phyloP scores from a whole-genome alignment of 2,329 filamentous ascomycete species.

The Xylaria sp. region DNA sequence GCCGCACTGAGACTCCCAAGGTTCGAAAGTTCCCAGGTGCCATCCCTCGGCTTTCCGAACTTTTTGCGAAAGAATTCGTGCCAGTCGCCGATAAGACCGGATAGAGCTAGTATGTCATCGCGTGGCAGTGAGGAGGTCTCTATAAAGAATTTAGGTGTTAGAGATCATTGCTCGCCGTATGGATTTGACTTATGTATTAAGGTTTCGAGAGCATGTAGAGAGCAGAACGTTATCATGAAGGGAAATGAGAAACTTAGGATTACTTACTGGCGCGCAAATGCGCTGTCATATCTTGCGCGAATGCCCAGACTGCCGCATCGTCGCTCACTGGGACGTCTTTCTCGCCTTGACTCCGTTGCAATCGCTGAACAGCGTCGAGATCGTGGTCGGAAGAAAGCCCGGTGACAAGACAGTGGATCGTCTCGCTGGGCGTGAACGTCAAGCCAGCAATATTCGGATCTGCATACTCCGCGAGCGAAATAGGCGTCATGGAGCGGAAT shows the following conservation, averaged over 20 bases:
- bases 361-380: slow-evolving; percentile 37
- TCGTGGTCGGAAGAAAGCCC: slow-evolving; percentile 46
- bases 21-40: slow-evolving; percentile 66
- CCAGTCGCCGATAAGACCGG: slow-evolving; percentile 59
- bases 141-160: neutral
- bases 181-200: neutral
- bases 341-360: slow-evolving; percentile 5
- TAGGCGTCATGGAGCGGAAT: slow-evolving; percentile 57
- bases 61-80: slow-evolving; percentile 54
- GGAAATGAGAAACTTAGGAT: neutral
- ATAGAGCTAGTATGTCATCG: slow-evolving; percentile 58
- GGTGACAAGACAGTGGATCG: slow-evolving; percentile 57
- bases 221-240: no score
- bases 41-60: slow-evolving; percentile 56
- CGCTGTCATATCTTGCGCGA: slow-evolving; percentile 52
- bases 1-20: slow-evolving; percentile 54
- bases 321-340: neutral
- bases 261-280: slow-evolving; percentile 49
- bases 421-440: slow-evolving; percentile 45
- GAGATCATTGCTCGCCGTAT: neutral
- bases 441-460: slow-evolving; percentile 23
- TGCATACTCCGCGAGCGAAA: slow-evolving; percentile 57
- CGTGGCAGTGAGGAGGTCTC: slow-evolving; percentile 51
- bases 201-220: neutral
- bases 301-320: slow-evolving; percentile 55